Evolutionary conservation across 176 grass and related monocot species (phyloP).

Genomic region (Tuctoria greenei): DNA sequence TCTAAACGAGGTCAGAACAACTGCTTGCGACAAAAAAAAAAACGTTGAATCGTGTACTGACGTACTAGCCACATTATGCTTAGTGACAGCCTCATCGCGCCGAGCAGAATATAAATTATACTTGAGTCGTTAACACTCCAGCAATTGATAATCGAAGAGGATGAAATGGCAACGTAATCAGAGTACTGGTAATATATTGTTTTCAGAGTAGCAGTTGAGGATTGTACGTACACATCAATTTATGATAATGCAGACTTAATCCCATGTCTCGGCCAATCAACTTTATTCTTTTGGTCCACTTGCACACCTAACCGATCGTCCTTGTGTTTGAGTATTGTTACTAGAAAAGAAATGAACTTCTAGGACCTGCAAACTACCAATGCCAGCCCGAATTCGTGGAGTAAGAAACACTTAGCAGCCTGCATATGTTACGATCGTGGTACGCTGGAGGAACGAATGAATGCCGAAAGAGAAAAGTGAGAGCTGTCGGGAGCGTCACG

Average conservation of each 20-base stretch:
- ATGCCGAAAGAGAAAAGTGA: constrained; percentile 22
- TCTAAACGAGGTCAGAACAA: constrained; percentile 20
- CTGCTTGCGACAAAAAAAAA: constrained; percentile 9
- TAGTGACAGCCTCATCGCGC: not conserved
- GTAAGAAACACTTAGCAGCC: not conserved
- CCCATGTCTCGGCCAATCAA: not conserved
- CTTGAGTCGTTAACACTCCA: not conserved
- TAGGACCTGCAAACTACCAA: not conserved
- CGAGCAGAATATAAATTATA: not conserved
- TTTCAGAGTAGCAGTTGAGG: constrained; percentile 3
- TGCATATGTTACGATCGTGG: not conserved
- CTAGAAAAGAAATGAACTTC: not conserved
- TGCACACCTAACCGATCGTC: not conserved
- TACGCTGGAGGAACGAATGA: not conserved
- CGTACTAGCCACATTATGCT: constrained; percentile 7
- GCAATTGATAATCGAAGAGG: not conserved
- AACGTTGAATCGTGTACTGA: not conserved
- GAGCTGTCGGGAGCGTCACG: not conserved
- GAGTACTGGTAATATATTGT: not conserved
- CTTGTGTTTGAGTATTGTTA: not conserved
- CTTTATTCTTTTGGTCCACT: not conserved
- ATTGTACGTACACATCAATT: not conserved
- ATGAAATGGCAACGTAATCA: not conserved
- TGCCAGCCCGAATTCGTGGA: not conserved
- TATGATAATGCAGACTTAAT: not conserved